These are phyloP conservation scores for Metschnikowia hibisci DNA, from an alignment of 805 yeast genomes.

Conservation along the genomic window DNA sequence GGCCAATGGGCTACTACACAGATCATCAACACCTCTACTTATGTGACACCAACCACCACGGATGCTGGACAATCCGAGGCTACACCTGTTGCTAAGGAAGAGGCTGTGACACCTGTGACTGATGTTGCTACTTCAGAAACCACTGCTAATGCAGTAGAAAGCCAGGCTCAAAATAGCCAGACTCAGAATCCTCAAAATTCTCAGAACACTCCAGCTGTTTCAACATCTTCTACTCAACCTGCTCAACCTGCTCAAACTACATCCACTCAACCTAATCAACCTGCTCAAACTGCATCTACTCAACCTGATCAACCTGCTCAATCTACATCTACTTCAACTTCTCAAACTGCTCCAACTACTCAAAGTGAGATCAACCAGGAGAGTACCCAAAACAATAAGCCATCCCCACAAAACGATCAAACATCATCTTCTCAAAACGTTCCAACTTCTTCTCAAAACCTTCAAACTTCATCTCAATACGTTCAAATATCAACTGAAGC, in stretches of 20 bases:
- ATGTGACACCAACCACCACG: conserved; percentile 8
- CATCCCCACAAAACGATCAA: too few relatives aligned
- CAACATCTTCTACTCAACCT: background rate
- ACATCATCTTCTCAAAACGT: too few relatives aligned
- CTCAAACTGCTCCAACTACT: background rate
- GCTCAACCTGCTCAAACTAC: background rate
- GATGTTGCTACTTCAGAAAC: conserved; percentile 16
- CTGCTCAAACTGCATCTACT: background rate
- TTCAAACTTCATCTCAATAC: conserved; percentile 9
- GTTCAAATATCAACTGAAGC: background rate
- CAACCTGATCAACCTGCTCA: background rate
- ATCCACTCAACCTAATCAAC: background rate
- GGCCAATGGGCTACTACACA: conserved; percentile 32
- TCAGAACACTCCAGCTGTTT: background rate
- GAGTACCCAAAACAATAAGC: too few relatives aligned
- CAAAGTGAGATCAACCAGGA: too few relatives aligned
- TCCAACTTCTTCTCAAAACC: too few relatives aligned
- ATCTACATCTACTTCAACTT: background rate
- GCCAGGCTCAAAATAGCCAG: background rate
- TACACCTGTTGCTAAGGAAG: background rate
- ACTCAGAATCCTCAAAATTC: background rate
- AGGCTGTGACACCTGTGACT: background rate
- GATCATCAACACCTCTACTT: conserved; percentile 31
- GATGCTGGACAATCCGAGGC: conserved; percentile 11
- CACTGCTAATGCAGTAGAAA: conserved; percentile 17